Evolutionary conservation across 2,329 filamentous ascomycete genomes (phyloP).

Genomic region (Penicillium freii): DNA sequence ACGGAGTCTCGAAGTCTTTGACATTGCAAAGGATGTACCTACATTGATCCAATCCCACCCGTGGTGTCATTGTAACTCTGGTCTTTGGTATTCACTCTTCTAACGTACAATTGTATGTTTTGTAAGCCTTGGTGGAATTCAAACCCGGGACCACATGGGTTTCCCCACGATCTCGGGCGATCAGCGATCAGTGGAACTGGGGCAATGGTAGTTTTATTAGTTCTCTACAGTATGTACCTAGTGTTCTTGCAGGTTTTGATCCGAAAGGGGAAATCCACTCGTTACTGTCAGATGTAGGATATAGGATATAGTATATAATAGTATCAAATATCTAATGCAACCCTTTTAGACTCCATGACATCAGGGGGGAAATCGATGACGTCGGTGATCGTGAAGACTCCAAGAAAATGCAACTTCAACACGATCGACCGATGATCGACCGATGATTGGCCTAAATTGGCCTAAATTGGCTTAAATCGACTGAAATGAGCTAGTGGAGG

Average conservation of each 20-base stretch:
- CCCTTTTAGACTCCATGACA: conserved; percentile 15
- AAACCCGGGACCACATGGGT: not conserved
- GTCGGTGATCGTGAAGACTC: conserved; percentile 22
- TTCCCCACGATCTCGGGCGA: conserved; percentile 6
- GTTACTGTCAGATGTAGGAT: not conserved
- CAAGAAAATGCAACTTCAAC: conserved; percentile 5
- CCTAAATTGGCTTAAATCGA: too few relatives aligned
- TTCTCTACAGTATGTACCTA: not conserved
- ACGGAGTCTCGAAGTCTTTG: too few relatives aligned
- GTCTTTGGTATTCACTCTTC: too few relatives aligned
- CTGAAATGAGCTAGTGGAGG: not conserved
- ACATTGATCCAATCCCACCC: too few relatives aligned
- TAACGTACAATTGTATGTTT: not conserved
- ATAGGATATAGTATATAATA: not conserved
- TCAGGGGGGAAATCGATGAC: conserved; percentile 22
- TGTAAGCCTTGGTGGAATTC: not conserved
- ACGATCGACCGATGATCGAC: conserved; percentile 14
- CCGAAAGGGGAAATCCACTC: not conserved
- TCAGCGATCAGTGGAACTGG: conserved; percentile 3
- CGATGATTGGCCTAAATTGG: not conserved
- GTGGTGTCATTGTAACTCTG: too few relatives aligned
- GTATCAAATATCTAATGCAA: not conserved
- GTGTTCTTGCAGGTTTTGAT: too few relatives aligned
- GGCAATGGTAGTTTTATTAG: not conserved
- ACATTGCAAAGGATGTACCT: too few relatives aligned